Percentiles rank a stretch among this genome's conserved stretches.
These are phyloP conservation scores for Casuarina cunninghamiana DNA, from an alignment of 306 rosid genomes.

Conservation along the genomic window DNA sequence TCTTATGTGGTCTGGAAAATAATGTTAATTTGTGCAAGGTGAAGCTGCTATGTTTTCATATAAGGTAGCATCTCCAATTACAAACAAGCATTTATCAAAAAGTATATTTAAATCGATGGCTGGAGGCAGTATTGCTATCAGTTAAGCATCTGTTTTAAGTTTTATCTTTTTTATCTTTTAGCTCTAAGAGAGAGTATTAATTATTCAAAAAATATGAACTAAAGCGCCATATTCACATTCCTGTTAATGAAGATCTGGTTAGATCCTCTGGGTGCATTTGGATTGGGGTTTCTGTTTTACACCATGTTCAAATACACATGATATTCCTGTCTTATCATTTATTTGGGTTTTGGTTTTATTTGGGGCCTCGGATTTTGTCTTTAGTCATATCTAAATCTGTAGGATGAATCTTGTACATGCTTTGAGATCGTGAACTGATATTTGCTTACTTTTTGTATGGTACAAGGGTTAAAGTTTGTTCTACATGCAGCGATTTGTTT, in stretches of 20 bases:
- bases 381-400: background rate
- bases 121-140: background rate
- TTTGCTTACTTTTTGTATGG: background rate
- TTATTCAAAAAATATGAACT: background rate
- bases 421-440: background rate
- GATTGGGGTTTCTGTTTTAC: background rate
- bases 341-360: background rate
- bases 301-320: background rate
- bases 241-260: background rate
- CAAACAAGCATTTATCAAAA: background rate
- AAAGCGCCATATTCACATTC: background rate
- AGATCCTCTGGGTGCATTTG: background rate
- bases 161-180: background rate
- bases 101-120: background rate
- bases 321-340: background rate
- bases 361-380: background rate
- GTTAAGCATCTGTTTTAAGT: background rate
- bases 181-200: background rate
- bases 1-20: background rate
- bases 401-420: background rate
- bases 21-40: background rate
- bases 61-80: background rate
- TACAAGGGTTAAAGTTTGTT: background rate
- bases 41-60: background rate
- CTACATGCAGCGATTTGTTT: slow-evolving; percentile 7